Base-by-base conservation (phyloP, 257 asterid genomes). In the Eucommia ulmoides region DNA sequence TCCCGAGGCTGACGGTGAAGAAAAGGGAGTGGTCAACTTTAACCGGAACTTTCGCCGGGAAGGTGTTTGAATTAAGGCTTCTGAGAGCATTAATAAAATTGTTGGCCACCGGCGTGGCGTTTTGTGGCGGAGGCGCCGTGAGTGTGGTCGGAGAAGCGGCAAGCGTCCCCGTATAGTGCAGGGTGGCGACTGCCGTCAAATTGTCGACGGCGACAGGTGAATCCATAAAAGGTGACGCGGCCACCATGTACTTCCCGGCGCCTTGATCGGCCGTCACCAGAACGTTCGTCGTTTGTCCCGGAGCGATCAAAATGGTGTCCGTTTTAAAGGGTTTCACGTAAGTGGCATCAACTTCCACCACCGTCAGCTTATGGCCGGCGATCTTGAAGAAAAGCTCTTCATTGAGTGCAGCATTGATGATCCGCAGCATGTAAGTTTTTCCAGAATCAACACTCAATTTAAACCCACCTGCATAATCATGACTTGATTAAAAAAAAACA, bases 361-460 rank as follows among this genome's bases (percentile, higher is more conserved):
- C 70, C 0, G 81, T 80, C 53, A 80, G 11, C 15, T 62, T 63
- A 64, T 77, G 91, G 53, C 83, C 83, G 2, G 86, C 91, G 2
- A 80, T 67, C 24, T 67, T 74, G 81, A 77, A 77, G 69, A 80
- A 80, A 42, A 78, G 77, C 45, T 78, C 86, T 44, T 74, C 86
- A 14, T 78, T 78, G 65, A 78, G 86, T 44, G 85, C 91, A 55
- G 91, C 86, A 10, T 80, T 80, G 83, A 80, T 65, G 3, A 80
- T 20, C n/a, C 91, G 75, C 19, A 80, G 69, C 33, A 80, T 26
- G 67, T 80, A 80, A 0, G 85, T 59, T 61, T 72, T 80, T 8
- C 83, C 83, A 3, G 80, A 65, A 24, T 65, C 25, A 2, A 77
- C 85, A 15, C 60, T 55, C 41, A 80, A 20, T 17, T 57, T 70